Base-by-base conservation (phyloP, 106 monocot species). In the Amphibolis antarctica region DNA sequence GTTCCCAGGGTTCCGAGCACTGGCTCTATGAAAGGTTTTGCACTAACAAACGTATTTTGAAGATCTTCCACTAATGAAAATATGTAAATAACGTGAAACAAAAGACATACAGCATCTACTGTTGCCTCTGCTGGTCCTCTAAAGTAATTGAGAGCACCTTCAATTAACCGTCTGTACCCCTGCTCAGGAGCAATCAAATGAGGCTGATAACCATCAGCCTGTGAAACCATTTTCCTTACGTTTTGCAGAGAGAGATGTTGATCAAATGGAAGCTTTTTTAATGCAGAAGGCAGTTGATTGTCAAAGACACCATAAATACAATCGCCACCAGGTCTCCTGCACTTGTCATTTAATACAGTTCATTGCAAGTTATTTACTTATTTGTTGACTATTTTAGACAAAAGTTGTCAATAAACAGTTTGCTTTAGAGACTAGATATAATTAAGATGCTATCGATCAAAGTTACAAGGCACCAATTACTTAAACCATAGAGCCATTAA, bases 121-220 rank as follows among this genome's bases (percentile, higher is more conserved):
- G 86, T 72, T 57, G 86, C 86, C 71, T 86, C 86, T 59, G 82
- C 80, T 58, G 86, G 86, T 50, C 82, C 82, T 63, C 66, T 74
- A 31, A 86, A 86, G 61, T 77, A 86, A 44, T 44, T 71, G 13
- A 86, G 77, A 57, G 82, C 70, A 3, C 82, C 74, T 65, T 86
- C 86, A 53, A 86, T 86, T 6, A 86, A 63, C 0, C 86, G 75
- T 46, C 82, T 70, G 21, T 86, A 86, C 22, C 86, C 86, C 70
- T 86, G 86, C 68, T 86, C 86, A 25, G 86, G 86, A 57, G 86
- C 86, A 73, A 86, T 86, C 42, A 86, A 53, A 72, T 86, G 86
- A 2, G 86, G 86, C 59, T 86, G 86, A 75, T 86, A 86, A 51
- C 86, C 86, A 69, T 86, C 86, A 7, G 86, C 82, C 62, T 86